Base-by-base conservation (phyloP, 306 rosid species). In the Carpinus viminea region DNA sequence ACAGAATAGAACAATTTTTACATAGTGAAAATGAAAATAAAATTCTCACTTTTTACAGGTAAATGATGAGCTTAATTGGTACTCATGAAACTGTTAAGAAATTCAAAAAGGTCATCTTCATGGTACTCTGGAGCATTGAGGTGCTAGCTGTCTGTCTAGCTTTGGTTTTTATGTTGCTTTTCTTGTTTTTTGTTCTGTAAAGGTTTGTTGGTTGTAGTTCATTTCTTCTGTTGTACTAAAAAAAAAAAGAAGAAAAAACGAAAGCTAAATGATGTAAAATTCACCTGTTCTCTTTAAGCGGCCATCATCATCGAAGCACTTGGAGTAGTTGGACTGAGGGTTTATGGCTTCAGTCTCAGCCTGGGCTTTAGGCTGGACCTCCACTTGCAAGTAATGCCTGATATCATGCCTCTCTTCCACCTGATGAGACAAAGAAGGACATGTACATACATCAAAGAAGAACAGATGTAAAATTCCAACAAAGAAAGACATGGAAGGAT, bases 241-340 rank as follows among this genome's bases (percentile, higher is more conserved):
- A 31, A 2, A 2, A 2, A 31, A 31, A 31, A 31, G 26, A 31
- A 31, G 3, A 2, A 31, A 31, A 31, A 62, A 57, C 34, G 56
- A 4, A 55, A 38, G 56, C 6, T 64, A 45, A 31, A 74, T 4
- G 34, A 31, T 4, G 18, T n/a, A 0, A 54, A 28, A 18, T 73
- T 8, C n/a, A 90, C 92, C 94, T 52, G 94, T 90, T 88, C 97
- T 83, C 83, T 90, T 92, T 72, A 88, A 82, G 65, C 94, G 93
- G 50, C 97, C 97, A 84, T 92, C 95, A 70, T 92, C 97, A 43
- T 92, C 94, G 7, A 92, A 87, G 83, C 92, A 88, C 60, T 86
- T 88, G 77, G 93, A 78, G 75, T 84, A 87, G 84, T 83, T 88
- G 57, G 94, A 57, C 55, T 81, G 76, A 59, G 82, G 79, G 62